phyloP scores from a whole-genome alignment of 2,329 filamentous ascomycete species.

The Monosporascus sp. region DNA sequence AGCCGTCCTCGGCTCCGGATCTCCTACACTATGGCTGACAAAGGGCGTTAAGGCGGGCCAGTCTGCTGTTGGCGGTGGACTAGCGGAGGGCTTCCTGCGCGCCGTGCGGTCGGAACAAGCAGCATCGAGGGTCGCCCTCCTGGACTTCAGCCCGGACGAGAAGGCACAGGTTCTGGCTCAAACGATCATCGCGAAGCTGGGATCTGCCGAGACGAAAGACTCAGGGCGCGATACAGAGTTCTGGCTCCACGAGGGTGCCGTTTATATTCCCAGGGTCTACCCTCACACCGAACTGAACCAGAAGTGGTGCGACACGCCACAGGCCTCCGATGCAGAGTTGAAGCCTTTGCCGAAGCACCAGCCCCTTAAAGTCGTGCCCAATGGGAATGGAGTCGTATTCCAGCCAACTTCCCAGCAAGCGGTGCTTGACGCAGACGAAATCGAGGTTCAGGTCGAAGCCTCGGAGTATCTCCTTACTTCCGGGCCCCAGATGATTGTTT shows the following conservation, averaged over 20 bases:
- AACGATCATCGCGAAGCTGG: conserved; percentile 7
- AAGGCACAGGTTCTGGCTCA: conserved; percentile 4
- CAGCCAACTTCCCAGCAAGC: background rate
- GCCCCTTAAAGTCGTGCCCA: background rate
- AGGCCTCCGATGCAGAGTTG: background rate
- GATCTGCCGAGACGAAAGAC: conserved; percentile 7
- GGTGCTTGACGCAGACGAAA: conserved; percentile 3
- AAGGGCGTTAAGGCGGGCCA: conserved; percentile 14
- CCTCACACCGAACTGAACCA: conserved; percentile 1
- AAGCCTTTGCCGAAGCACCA: background rate
- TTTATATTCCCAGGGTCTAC: conserved; percentile 14
- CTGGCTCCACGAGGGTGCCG: conserved; percentile 16
- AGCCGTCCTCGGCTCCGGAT: conserved; percentile 8
- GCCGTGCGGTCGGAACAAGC: conserved; percentile 18
- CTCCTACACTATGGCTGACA: conserved; percentile 14
- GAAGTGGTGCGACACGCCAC: background rate
- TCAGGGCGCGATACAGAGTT: conserved; percentile 16
- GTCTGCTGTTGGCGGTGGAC: conserved; percentile 6
- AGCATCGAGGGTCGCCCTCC: conserved; percentile 8
- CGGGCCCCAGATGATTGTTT: conserved; percentile 1
- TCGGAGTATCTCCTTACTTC: conserved; percentile 1
- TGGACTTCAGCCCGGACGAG: conserved; percentile 15
- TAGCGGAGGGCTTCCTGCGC: conserved; percentile 18
- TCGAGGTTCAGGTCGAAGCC: conserved; percentile 7
- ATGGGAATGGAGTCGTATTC: conserved; percentile 2